Conservation (phyloP, 306 rosid genomes). For the Gastrolobium villosum region DNA sequence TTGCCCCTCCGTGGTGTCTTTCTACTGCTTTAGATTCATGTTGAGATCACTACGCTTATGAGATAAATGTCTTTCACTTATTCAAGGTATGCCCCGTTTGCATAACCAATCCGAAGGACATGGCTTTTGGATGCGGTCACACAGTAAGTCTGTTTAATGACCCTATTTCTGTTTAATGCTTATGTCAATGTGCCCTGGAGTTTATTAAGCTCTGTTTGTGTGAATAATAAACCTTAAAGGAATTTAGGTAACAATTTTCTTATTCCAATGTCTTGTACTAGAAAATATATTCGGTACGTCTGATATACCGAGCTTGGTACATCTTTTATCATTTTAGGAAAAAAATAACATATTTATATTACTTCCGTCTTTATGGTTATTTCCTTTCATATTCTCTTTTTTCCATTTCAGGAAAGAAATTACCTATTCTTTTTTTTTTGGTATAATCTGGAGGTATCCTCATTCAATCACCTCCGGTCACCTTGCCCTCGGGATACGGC, state of each 20-base stretch:
- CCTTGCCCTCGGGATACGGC: too few species aligned
- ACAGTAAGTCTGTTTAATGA: constrained; percentile 64
- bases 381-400: too few species aligned
- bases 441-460: too few species aligned
- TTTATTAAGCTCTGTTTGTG: not conserved
- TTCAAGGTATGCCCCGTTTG: constrained; percentile 91
- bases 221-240: not conserved
- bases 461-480: too few species aligned
- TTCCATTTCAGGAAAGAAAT: too few species aligned
- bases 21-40: constrained; percentile 33
- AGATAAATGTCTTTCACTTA: constrained; percentile 40
- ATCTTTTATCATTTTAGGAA: too few species aligned
- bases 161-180: constrained; percentile 15
- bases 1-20: constrained; percentile 22
- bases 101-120: constrained; percentile 87
- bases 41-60: constrained; percentile 33
- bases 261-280: not conserved
- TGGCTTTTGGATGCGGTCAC: constrained; percentile 99
- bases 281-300: not conserved
- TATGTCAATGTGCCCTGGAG: constrained; percentile 7
- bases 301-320: too few species aligned
- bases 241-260: not conserved
- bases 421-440: too few species aligned
- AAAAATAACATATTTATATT: too few species aligned
- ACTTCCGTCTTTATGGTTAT: too few species aligned